A percentile compares a stretch with the other conserved stretches of the same genome.
Evolutionary conservation across 129 eudicot species (phyloP).

Genomic region (Chrysanthemum seticuspe): DNA sequence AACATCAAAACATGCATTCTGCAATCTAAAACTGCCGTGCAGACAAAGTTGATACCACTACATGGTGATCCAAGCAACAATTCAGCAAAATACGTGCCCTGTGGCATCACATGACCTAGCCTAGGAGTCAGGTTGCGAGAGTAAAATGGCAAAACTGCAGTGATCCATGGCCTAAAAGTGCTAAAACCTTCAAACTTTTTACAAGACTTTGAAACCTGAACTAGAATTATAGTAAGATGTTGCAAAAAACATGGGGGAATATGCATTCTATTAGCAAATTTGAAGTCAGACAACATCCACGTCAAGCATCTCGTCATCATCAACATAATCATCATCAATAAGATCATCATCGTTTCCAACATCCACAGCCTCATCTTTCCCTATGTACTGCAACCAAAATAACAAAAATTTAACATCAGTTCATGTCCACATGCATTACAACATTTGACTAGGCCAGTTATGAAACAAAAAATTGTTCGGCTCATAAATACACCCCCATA

Average conservation of each 20-base stretch:
- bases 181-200: neutral
- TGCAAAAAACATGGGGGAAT: conserved; percentile 8
- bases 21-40: too few species aligned
- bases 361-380: conserved; percentile 31
- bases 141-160: neutral
- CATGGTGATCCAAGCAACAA: too few species aligned
- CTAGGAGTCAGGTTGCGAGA: neutral
- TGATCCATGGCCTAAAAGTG: conserved; percentile 16
- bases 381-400: conserved; percentile 36
- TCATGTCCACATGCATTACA: neutral
- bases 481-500: neutral
- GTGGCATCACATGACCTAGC: neutral
- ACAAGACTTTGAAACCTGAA: conserved; percentile 8
- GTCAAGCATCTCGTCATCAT: conserved; percentile 35
- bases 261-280: conserved; percentile 11
- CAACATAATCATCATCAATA: neutral
- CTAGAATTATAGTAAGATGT: neutral
- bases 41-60: too few species aligned
- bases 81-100: neutral
- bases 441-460: neutral
- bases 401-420: neutral
- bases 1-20: too few species aligned
- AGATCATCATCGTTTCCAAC: conserved; percentile 25
- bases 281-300: conserved; percentile 31
- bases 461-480: neutral